phyloP scores from a whole-genome alignment of 805 yeast species.

The Debaryomyces prosopidis region DNA sequence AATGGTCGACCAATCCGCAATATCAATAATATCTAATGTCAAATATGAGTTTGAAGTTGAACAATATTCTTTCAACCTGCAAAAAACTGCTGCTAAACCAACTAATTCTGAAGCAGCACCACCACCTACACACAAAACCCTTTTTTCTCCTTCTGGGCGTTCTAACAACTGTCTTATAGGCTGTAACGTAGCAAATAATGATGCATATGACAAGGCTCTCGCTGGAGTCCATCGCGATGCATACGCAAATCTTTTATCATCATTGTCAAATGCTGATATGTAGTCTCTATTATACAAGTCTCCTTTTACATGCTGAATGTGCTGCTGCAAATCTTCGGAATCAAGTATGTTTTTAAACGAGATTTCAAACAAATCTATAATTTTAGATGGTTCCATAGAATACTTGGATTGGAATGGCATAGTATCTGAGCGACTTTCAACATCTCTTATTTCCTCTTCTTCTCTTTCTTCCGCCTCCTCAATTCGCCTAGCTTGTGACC shows the following conservation, averaged over 20 bases:
- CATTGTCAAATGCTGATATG: constrained; percentile 62
- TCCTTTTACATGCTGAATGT: constrained; percentile 70
- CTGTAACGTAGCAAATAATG: constrained; percentile 57
- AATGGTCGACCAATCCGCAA: constrained; percentile 73
- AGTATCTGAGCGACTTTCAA: constrained; percentile 13
- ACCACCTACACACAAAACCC: constrained; percentile 74
- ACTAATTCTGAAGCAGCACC: constrained; percentile 88
- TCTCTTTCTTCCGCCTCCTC: constrained; percentile 3
- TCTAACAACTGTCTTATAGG: constrained; percentile 40
- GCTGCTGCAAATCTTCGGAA: constrained; percentile 34
- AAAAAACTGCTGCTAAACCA: constrained; percentile 60
- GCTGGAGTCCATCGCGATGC: constrained; percentile 87
- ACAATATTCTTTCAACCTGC: constrained; percentile 35
- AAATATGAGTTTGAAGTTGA: constrained; percentile 35
- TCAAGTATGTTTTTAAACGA: constrained; percentile 33
- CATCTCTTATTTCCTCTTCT: constrained; percentile 1
- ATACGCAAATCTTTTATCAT: constrained; percentile 70
- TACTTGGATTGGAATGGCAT: constrained; percentile 36
- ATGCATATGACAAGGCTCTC: constrained; percentile 70
- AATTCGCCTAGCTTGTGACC: constrained; percentile 23
- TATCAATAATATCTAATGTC: constrained; percentile 62
- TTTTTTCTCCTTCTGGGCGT: constrained; percentile 27
- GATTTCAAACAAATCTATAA: constrained; percentile 36
- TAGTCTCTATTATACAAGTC: constrained; percentile 72
- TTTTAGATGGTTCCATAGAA: constrained; percentile 33